Conservation (phyloP, 1,284 basidiomycete species). For the Anthracocystis walkeri region DNA sequence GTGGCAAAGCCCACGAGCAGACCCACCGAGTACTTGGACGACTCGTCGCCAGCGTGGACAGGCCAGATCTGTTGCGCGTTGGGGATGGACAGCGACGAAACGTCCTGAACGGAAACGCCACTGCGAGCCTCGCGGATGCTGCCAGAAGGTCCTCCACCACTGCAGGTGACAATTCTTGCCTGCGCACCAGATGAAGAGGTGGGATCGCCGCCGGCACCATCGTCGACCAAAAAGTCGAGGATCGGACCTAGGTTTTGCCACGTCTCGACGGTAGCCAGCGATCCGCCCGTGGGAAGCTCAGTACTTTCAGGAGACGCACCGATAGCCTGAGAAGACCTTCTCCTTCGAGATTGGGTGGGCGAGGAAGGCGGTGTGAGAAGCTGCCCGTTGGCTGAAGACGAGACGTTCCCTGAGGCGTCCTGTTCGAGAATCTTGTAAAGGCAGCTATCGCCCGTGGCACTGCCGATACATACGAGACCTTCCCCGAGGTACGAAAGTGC, state of each 20-base stretch:
- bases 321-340: slow-evolving; percentile 19
- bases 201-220: slow-evolving; percentile 74
- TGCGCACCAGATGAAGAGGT: slow-evolving; percentile 66
- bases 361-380: slow-evolving; percentile 48
- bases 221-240: slow-evolving; percentile 83
- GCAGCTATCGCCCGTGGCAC: slow-evolving; percentile 57
- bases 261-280: slow-evolving; percentile 26
- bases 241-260: slow-evolving; percentile 80
- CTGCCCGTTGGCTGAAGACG: slow-evolving; percentile 10
- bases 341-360: slow-evolving; percentile 30
- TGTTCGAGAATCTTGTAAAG: slow-evolving; percentile 45
- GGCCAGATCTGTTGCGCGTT: slow-evolving; percentile 38
- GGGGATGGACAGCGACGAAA: slow-evolving; percentile 58
- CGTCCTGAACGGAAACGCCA: slow-evolving; percentile 83
- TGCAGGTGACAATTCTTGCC: slow-evolving; percentile 87
- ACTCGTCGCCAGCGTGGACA: slow-evolving; percentile 14
- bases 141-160: slow-evolving; percentile 84
- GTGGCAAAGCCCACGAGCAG: slow-evolving; percentile 34
- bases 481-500: slow-evolving; percentile 60
- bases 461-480: slow-evolving; percentile 54
- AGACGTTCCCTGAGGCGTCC: slow-evolving; percentile 5
- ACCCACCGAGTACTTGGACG: slow-evolving; percentile 24
- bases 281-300: slow-evolving; percentile 18
- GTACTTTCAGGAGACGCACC: slow-evolving; percentile 4
- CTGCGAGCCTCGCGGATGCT: slow-evolving; percentile 84